Percentiles rank a stretch among this genome's conserved stretches.
Evolutionary conservation across 2,329 filamentous ascomycete genomes (phyloP).

Genomic region (Trichophyton verrucosum): DNA sequence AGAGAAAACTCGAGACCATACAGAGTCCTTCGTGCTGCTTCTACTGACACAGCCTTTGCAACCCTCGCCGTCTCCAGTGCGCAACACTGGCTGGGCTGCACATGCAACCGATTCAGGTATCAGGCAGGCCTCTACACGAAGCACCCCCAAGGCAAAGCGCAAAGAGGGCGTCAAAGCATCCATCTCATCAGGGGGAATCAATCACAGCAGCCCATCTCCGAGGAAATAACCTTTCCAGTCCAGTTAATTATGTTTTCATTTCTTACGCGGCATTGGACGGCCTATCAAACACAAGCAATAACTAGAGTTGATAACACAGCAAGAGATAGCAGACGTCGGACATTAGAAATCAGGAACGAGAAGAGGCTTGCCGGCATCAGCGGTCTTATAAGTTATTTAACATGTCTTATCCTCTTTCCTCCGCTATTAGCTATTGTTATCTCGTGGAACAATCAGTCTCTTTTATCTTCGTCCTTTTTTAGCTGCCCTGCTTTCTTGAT

Average conservation of each 20-base stretch:
- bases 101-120: background rate
- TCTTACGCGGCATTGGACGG: background rate
- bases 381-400: background rate
- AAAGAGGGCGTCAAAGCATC: background rate
- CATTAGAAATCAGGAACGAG: background rate
- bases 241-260: background rate
- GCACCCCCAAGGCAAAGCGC: background rate
- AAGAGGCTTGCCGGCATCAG: background rate
- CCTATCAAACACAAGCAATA: background rate
- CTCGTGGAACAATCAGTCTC: background rate
- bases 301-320: background rate
- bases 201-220: background rate
- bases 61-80: background rate
- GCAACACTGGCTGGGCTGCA: background rate
- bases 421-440: background rate
- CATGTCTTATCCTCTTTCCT: background rate
- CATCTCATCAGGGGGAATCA: background rate
- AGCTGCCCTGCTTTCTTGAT: conserved; percentile 4
- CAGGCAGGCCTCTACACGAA: background rate
- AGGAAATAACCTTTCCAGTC: background rate
- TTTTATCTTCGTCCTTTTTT: background rate
- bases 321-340: background rate
- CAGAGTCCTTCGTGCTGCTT: conserved; percentile 1
- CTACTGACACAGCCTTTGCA: background rate
- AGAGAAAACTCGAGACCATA: background rate